Evolutionary conservation across 805 yeast genomes (phyloP), one percentile per base, ranked within the genome.

Genomic region (Hanseniaspora nectarophila): DNA sequence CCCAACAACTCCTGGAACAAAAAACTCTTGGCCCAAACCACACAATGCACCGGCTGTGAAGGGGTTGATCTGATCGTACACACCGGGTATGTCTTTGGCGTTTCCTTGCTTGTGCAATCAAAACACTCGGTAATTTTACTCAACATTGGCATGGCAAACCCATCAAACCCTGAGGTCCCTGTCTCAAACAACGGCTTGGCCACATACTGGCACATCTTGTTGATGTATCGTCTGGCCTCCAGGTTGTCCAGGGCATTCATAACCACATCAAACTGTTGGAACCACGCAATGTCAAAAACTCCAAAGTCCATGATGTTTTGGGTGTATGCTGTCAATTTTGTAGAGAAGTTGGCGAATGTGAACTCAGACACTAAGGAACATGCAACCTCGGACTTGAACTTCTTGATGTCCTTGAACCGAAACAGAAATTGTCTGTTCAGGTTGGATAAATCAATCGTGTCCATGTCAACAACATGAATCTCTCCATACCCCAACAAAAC

Each of bases 21-120:
- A 61, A 86, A 94, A 59, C 84, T 86, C 63, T 92, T 92, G 8
- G 97, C 95, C 99, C 99, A 92, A 1, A 94, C 95, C 24, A 92
- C 82, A 65, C 96, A 88, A 63, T 92, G 99, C 5, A 92, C 82
- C 0, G 97, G 97, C 62, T 85, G 88, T 0, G 95, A 85, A 0
- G 99, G 99, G 0, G 98, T 92, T 5, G 96, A 86, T 57, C 99
- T 73, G 54, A 92, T 92, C 0, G 98, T 92, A 65, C 99, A 92
- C 1, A 92, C 96, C 0, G 99, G 97, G 64, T 80, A 92, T 0
- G 92, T 75, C 61, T 85, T 88, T 5, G 97, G 95, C 0, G 94
- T 81, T 34, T 80, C 92, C 61, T 90, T 87, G 5, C 82, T 78
- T 24, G 80, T 78, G 66, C 99, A 92, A 56, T 88, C 96, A 66